Conservation (phyloP, 805 yeast genomes). For the Ogataea sp. region DNA sequence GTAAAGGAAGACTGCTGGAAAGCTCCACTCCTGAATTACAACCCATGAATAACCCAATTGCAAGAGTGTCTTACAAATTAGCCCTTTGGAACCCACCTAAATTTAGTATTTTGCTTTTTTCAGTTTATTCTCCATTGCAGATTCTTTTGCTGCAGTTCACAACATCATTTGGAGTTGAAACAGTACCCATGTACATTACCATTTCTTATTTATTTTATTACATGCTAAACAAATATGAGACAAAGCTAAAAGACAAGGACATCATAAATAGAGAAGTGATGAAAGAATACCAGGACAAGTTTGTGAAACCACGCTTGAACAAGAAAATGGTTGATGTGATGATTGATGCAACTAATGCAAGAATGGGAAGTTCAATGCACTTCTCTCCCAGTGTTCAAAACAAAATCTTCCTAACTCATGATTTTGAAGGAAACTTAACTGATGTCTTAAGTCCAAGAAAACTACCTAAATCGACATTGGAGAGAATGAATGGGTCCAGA, state of each 20-base stretch:
- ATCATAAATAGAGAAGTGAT: constrained; percentile 51
- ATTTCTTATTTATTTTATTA: constrained; percentile 30
- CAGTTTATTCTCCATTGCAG: constrained; percentile 53
- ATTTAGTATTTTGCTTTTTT: constrained; percentile 42
- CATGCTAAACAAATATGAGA: constrained; percentile 34
- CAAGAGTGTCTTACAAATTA: constrained; percentile 15
- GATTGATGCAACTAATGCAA: constrained; percentile 42
- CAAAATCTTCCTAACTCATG: constrained; percentile 45
- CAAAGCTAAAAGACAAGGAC: constrained; percentile 48
- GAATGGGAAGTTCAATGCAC: constrained; percentile 11
- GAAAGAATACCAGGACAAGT: constrained; percentile 55
- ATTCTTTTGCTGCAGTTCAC: constrained; percentile 28
- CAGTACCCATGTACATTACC: constrained; percentile 22
- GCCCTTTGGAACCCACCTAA: constrained; percentile 62
- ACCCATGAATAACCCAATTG: background rate
- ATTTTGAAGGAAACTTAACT: constrained; percentile 14
- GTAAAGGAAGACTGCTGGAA: background rate
- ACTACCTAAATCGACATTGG: constrained; percentile 1
- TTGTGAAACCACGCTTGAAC: constrained; percentile 49
- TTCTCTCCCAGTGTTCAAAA: constrained; percentile 22
- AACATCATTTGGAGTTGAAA: constrained; percentile 10
- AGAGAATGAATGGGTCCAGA: constrained; percentile 2
- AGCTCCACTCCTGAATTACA: background rate
- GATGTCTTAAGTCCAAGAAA: constrained; percentile 4
- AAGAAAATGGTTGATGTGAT: constrained; percentile 49